Evolutionary conservation across 495 filamentous ascomycete species (phyloP).

Genomic region (Mycothermus thermophilus): DNA sequence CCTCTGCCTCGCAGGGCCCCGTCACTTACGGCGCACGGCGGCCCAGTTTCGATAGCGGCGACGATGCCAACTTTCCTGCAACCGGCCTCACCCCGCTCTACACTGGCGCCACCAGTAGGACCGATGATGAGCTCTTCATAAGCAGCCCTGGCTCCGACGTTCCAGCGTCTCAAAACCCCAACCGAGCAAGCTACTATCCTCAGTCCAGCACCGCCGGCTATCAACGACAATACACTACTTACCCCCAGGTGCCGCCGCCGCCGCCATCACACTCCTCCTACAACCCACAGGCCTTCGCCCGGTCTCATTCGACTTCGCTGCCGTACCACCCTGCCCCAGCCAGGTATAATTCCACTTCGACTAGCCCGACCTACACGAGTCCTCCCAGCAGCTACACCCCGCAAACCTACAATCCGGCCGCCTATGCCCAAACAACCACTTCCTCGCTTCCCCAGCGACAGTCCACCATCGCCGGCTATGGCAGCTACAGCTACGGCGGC

Average conservation of each 20-base stretch:
- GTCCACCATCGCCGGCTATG: constrained; percentile 30
- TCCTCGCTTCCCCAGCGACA: constrained; percentile 28
- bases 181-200: constrained; percentile 29
- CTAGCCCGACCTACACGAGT: constrained; percentile 19
- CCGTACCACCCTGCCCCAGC: constrained; percentile 30
- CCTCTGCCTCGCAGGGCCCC: constrained; percentile 20
- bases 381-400: constrained; percentile 25
- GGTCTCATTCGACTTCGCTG: constrained; percentile 42
- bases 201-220: constrained; percentile 43
- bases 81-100: constrained; percentile 9
- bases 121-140: constrained; percentile 38
- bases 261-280: constrained; percentile 48
- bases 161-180: constrained; percentile 16
- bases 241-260: constrained; percentile 31
- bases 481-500: constrained; percentile 26
- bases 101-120: constrained; percentile 10
- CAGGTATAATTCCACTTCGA: constrained; percentile 19
- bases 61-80: constrained; percentile 41
- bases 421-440: constrained; percentile 27
- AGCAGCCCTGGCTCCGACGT: constrained; percentile 22
- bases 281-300: constrained; percentile 70
- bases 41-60: constrained; percentile 66
- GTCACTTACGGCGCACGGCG: constrained; percentile 37
- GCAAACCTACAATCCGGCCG: constrained; percentile 37
- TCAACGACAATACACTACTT: constrained; percentile 46